Evolutionary conservation across 345 rosid species (phyloP).

Genomic region (Moricandia moricandioides): DNA sequence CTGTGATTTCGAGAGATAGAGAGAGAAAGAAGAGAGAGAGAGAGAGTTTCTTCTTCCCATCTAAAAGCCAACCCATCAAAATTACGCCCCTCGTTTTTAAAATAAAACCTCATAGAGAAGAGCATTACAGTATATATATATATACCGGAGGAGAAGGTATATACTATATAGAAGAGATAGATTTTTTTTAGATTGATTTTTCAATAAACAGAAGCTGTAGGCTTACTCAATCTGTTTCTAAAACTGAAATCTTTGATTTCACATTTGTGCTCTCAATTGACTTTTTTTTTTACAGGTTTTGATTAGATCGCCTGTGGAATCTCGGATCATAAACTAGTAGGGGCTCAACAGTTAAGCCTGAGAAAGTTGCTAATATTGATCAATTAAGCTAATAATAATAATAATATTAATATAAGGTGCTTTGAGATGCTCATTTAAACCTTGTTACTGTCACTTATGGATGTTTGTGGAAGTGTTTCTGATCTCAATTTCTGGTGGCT

Average conservation of each 20-base stretch:
- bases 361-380: slow-evolving; percentile 5
- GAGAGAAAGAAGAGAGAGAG: slow-evolving; percentile 2
- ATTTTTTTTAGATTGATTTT: slow-evolving; percentile 7
- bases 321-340: slow-evolving; percentile 36
- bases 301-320: slow-evolving; percentile 42
- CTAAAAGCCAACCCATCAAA: slow-evolving; percentile 21
- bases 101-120: slow-evolving; percentile 3
- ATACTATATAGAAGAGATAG: slow-evolving; percentile 19
- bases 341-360: slow-evolving; percentile 30
- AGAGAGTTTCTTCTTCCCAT: slow-evolving; percentile 15
- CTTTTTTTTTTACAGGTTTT: slow-evolving; percentile 38
- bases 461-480: slow-evolving; percentile 23
- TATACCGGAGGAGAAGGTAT: slow-evolving; percentile 26
- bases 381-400: neutral
- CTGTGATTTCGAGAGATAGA: slow-evolving; percentile 26
- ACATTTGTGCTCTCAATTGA: slow-evolving; percentile 18
- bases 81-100: neutral
- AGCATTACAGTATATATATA: slow-evolving; percentile 14
- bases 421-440: neutral
- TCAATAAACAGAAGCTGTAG: neutral
- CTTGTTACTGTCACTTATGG: slow-evolving; percentile 24
- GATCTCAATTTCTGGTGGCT: slow-evolving; percentile 38
- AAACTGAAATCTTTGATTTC: slow-evolving; percentile 2
- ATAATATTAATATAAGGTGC: slow-evolving; percentile 2
- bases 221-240: neutral